Evolutionary conservation across 2,329 filamentous ascomycete genomes (phyloP).

Genomic region (Basipetospora chlamydospora): DNA sequence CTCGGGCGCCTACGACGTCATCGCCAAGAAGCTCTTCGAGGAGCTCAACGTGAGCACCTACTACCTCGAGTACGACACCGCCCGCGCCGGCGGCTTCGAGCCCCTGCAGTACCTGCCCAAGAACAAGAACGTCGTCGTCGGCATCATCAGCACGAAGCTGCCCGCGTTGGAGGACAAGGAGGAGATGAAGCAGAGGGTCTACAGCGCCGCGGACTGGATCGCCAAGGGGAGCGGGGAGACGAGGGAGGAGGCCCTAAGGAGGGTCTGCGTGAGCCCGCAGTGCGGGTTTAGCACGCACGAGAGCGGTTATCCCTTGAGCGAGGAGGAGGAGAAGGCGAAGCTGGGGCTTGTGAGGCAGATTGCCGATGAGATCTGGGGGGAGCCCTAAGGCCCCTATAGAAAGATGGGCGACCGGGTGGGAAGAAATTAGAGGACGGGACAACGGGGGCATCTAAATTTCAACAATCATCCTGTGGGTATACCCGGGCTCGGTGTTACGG

Average conservation of each 20-base stretch:
- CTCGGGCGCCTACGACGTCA: conserved; percentile 52
- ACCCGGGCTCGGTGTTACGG: not conserved
- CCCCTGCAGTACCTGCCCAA: conserved; percentile 45
- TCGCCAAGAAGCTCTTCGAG: conserved; percentile 51
- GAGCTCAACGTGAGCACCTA: conserved; percentile 50
- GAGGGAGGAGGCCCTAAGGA: conserved; percentile 52
- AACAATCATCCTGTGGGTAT: conserved; percentile 4
- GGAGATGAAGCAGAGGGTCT: conserved; percentile 44
- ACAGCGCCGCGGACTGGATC: conserved; percentile 50
- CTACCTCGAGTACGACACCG: conserved; percentile 56
- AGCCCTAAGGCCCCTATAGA: conserved; percentile 10
- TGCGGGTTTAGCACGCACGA: conserved; percentile 64
- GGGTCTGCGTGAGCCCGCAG: conserved; percentile 55
- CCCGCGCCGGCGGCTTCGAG: conserved; percentile 50
- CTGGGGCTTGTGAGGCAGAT: conserved; percentile 55
- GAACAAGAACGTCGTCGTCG: conserved; percentile 48
- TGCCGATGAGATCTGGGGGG: conserved; percentile 55
- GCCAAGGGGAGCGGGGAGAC: conserved; percentile 51
- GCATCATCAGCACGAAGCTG: conserved; percentile 49
- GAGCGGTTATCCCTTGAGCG: conserved; percentile 53
- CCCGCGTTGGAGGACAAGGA: conserved; percentile 47
- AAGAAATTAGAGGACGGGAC: not conserved
- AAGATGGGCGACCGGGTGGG: not conserved
- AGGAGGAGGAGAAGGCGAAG: conserved; percentile 61
- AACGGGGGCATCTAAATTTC: conserved; percentile 1